phyloP scores from a whole-genome alignment of 169 alveolate species.

The Cryptosporidium bovis region DNA sequence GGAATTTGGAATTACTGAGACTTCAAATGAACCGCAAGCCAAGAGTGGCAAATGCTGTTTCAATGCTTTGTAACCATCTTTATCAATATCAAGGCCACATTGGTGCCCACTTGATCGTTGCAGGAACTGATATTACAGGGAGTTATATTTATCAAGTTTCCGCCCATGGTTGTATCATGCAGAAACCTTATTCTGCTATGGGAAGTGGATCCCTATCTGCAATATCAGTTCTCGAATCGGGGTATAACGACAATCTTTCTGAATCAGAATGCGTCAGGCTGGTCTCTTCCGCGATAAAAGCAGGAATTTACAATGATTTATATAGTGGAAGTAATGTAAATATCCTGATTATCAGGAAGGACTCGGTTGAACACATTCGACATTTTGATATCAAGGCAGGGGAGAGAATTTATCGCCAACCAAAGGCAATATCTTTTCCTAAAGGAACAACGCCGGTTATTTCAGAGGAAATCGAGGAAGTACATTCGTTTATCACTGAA shows the following conservation, averaged over 20 bases:
- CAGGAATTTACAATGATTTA: conserved; percentile 96
- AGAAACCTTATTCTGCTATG: conserved; percentile 94
- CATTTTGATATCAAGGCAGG: conserved; percentile 81
- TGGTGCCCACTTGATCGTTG: conserved; percentile 96
- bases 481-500: conserved; percentile 73
- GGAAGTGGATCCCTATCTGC: conserved; percentile 99
- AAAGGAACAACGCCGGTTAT: conserved; percentile 83
- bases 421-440: conserved; percentile 80
- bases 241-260: conserved; percentile 91
- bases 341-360: conserved; percentile 89
- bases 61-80: conserved; percentile 88
- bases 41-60: conserved; percentile 91
- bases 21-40: conserved; percentile 90
- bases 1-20: conserved; percentile 92
- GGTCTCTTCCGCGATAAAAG: conserved; percentile 93
- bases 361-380: conserved; percentile 88
- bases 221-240: conserved; percentile 94
- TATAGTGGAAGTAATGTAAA: conserved; percentile 97
- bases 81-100: conserved; percentile 95
- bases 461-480: conserved; percentile 81
- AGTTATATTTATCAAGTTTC: conserved; percentile 92
- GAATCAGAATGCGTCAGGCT: conserved; percentile 92
- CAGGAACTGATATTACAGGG: conserved; percentile 97
- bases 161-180: conserved; percentile 93
- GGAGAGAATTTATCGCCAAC: conserved; percentile 82